Conservation (phyloP, 2,329 filamentous ascomycete species). For the Xylariomycetidae sp. region DNA sequence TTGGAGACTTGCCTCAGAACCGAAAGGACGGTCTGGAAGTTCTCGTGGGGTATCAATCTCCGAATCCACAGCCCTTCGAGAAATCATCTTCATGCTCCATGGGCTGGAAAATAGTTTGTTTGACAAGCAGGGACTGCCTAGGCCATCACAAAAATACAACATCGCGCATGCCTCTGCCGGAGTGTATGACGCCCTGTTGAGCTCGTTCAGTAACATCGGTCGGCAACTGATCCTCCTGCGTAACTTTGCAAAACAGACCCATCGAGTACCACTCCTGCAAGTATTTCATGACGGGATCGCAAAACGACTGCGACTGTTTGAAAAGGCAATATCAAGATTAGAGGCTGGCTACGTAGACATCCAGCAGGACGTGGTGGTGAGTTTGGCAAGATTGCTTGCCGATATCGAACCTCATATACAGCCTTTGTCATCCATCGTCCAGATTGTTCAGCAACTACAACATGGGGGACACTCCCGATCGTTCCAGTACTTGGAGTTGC, state of each 20-base stretch:
- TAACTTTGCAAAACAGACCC: slow-evolving; percentile 35
- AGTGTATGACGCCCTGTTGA: slow-evolving; percentile 44
- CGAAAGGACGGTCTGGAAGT: slow-evolving; percentile 26
- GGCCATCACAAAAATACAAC: slow-evolving; percentile 39
- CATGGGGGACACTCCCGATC: slow-evolving; percentile 44
- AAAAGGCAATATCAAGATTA: slow-evolving; percentile 51
- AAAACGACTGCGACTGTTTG: slow-evolving; percentile 52
- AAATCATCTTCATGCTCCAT: slow-evolving; percentile 79
- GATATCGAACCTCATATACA: slow-evolving; percentile 50
- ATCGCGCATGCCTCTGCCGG: slow-evolving; percentile 45
- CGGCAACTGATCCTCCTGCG: slow-evolving; percentile 42
- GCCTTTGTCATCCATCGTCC: slow-evolving; percentile 56
- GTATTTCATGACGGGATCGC: slow-evolving; percentile 64
- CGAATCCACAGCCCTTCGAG: slow-evolving; percentile 70
- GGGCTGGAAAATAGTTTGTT: slow-evolving; percentile 75
- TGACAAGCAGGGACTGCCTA: slow-evolving; percentile 33
- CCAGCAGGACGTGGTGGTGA: slow-evolving; percentile 53
- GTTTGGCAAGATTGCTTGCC: slow-evolving; percentile 57
- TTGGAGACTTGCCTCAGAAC: slow-evolving; percentile 33
- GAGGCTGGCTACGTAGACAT: slow-evolving; percentile 58
- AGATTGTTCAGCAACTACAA: slow-evolving; percentile 55
- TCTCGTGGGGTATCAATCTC: slow-evolving; percentile 47
- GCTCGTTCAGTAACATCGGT: slow-evolving; percentile 42
- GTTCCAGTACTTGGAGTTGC: slow-evolving; percentile 72
- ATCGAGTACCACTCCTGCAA: slow-evolving; percentile 59